Evolutionary conservation across 768 basidiomycete species (phyloP).

Genomic region (Lanmaoa pseudosensibilis): DNA sequence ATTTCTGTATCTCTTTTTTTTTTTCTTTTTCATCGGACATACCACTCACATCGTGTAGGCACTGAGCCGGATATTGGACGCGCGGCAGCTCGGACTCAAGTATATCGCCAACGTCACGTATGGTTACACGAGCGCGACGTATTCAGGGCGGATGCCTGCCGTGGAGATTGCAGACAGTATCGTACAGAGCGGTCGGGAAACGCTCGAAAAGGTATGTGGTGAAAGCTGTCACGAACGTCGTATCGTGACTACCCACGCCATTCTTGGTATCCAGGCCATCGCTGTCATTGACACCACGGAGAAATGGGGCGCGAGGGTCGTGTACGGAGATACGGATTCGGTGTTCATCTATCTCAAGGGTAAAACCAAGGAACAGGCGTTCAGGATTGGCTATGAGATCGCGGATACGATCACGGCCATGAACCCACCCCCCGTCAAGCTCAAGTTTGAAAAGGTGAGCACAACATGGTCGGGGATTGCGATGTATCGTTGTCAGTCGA

Average conservation of each 20-base stretch:
- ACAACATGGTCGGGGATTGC: not conserved
- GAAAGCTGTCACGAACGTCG: not conserved
- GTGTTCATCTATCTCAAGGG: conserved; percentile 90
- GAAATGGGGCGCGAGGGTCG: conserved; percentile 90
- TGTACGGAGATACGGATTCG: conserved; percentile 98
- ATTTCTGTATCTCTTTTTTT: too few relatives aligned
- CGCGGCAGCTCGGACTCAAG: conserved; percentile 90
- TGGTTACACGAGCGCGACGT: conserved; percentile 93
- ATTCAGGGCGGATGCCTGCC: conserved; percentile 96
- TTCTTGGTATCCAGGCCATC: conserved; percentile 61
- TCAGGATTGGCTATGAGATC: conserved; percentile 90
- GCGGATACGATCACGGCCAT: conserved; percentile 80
- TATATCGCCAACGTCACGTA: conserved; percentile 95
- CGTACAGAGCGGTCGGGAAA: conserved; percentile 94
- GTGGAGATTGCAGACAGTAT: conserved; percentile 98
- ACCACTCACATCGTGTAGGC: conserved; percentile 45
- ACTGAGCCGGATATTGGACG: conserved; percentile 75
- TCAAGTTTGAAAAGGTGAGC: conserved; percentile 94
- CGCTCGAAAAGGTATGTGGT: conserved; percentile 77
- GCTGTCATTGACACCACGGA: conserved; percentile 67
- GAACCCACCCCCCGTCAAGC: conserved; percentile 89
- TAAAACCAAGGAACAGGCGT: conserved; percentile 90
- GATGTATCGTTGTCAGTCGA: too few relatives aligned
- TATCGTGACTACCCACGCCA: not conserved
- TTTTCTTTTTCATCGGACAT: not conserved